Evolutionary conservation across 208 protist species (phyloP).

Genomic region (Sergeia podlipaevii): DNA sequence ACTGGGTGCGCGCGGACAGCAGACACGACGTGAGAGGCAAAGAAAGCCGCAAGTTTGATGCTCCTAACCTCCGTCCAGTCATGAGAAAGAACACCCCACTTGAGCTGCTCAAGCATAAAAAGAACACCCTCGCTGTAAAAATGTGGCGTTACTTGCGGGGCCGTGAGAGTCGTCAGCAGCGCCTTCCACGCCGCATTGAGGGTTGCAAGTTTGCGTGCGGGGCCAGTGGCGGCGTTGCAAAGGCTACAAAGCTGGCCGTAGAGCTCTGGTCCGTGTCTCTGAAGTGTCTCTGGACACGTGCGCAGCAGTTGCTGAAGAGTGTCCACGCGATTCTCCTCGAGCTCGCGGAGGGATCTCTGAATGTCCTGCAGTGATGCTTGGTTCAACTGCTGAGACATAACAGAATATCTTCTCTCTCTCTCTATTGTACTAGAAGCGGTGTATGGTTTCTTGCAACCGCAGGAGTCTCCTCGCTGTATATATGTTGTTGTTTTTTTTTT

Average conservation of each 20-base stretch:
- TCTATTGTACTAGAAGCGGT: no score
- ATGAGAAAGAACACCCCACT: conserved; percentile 55
- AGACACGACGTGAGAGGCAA: conserved; percentile 63
- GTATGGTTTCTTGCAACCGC: no score
- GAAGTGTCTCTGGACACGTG: conserved; percentile 13
- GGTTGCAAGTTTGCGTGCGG: conserved; percentile 27
- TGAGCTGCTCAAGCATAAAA: conserved; percentile 64
- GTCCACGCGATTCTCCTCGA: conserved; percentile 1
- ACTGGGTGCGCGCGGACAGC: conserved; percentile 45
- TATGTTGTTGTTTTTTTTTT: no score
- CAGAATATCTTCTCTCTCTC: no score
- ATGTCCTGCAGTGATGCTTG: no score
- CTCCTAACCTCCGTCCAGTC: conserved; percentile 63
- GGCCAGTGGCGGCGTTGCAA: conserved; percentile 21
- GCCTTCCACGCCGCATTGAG: conserved; percentile 73
- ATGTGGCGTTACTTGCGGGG: conserved; percentile 7
- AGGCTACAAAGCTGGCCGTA: conserved; percentile 31
- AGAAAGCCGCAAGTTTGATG: conserved; percentile 53
- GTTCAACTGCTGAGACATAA: no score
- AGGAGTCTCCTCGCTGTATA: no score
- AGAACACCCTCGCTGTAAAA: conserved; percentile 24
- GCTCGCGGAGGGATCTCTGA: no score
- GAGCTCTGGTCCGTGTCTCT: conserved; percentile 24
- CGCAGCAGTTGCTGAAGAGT: conserved; percentile 14
- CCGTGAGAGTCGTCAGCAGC: conserved; percentile 39